Evolutionary conservation across 148 eudicot species (phyloP), one percentile per base, ranked within the genome.

Genomic region (Arbutus unedo): DNA sequence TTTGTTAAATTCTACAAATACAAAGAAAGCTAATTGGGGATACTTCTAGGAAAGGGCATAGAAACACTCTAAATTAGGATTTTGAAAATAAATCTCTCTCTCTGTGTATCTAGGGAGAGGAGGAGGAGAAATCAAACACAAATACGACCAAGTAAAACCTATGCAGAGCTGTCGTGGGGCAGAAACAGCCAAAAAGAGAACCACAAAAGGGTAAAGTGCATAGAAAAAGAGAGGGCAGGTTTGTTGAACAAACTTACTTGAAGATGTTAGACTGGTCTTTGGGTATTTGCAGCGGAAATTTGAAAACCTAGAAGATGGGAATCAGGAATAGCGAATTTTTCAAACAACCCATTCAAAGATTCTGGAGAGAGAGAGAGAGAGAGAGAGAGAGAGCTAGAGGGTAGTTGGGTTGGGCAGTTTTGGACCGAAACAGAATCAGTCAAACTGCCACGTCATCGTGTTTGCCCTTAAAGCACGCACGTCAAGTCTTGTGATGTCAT

Each of bases 61-160:
- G 45, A 48, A 82, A 47, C 56, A 51, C 31, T 82, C 80, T 64
- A 86, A 53, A 74, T 78, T 75, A 41, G 76, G 76, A 66, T 76
- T 14, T 67, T 81, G 76, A 77, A 21, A 38, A 67, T 54, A 62
- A 48, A 45, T 51, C 68, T 60, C 31, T n/a, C 31, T 23, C 8
- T 21, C 16, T 51, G 19, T 21, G 25, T 60, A 0, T 68, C 8
- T 71, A 72, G 2, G 57, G 75, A 66, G 25, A 50, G 81, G 11
- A 45, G 41, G 64, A 84, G 79, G 81, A 84, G 38, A 87, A 83
- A 76, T 56, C 85, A 89, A 79, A 72, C 80, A 83, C 82, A 78
- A 87, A 77, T 82, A 88, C 62, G 83, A 76, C 91, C 86, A n/a
- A 72, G 88, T 88, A 85, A 85, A 85, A 77, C 77, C 23, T 44